Percentiles rank a stretch among this genome's conserved stretches.
Conservation (phyloP, 2,329 filamentous ascomycete genomes). For the Fusarium irregulare region DNA sequence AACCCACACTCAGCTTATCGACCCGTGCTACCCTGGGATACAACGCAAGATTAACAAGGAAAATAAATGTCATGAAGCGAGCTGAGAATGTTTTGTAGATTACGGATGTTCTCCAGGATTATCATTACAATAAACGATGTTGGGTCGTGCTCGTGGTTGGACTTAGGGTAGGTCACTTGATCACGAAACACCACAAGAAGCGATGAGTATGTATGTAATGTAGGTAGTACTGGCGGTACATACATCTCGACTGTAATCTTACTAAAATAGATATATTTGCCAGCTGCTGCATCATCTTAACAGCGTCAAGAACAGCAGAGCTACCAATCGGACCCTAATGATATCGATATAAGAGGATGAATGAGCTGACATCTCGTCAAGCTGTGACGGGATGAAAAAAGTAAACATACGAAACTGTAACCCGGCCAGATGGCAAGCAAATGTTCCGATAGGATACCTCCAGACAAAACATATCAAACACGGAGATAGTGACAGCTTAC, state of each 20-base stretch:
- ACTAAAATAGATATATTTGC: neutral
- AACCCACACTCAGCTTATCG: constrained; percentile 2
- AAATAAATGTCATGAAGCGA: neutral
- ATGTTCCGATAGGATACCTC: neutral
- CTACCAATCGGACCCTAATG: neutral
- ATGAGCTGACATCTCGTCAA: neutral
- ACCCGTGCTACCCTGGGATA: neutral
- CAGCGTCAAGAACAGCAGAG: neutral
- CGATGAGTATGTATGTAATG: neutral
- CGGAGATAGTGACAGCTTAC: neutral
- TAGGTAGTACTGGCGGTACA: neutral
- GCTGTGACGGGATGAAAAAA: neutral
- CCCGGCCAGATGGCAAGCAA: neutral
- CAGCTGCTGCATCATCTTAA: neutral
- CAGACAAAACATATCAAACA: neutral
- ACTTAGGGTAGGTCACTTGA: neutral
- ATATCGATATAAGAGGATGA: neutral
- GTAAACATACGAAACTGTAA: neutral
- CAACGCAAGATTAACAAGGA: neutral
- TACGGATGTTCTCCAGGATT: neutral
- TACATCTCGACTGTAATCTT: neutral
- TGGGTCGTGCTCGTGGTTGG: neutral
- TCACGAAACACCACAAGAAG: neutral
- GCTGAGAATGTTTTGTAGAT: neutral
- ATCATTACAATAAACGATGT: neutral